Evolutionary conservation across 371 early-diverging fungal genomes (phyloP).

Genomic region (Mortierella sp.): DNA sequence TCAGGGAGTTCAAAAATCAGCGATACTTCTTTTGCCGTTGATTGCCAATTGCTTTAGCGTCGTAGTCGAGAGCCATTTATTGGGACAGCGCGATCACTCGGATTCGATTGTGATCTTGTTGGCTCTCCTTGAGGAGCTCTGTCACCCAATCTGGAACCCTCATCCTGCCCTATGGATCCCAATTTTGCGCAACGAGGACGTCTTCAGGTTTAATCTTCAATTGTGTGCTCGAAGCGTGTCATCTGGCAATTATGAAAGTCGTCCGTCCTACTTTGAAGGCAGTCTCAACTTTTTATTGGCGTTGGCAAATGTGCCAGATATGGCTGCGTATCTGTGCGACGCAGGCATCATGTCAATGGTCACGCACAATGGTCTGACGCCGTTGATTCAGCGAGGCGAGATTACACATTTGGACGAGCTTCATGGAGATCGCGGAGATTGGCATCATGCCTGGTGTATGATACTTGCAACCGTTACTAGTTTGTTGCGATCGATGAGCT

Average conservation of each 20-base stretch:
- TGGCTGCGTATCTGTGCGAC: conserved; percentile 45
- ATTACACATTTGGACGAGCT: conserved; percentile 27
- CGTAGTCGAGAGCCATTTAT: conserved; percentile 27
- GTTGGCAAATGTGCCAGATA: conserved; percentile 42
- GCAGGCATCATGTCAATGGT: conserved; percentile 55
- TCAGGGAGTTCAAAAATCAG: conserved; percentile 32
- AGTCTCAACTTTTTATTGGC: conserved; percentile 47
- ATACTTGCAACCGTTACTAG: conserved; percentile 46
- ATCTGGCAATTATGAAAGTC: conserved; percentile 29
- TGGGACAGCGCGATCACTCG: conserved; percentile 39
- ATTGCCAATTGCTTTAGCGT: conserved; percentile 31
- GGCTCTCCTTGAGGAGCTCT: conserved; percentile 45
- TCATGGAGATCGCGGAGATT: conserved; percentile 54
- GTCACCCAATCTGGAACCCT: conserved; percentile 53
- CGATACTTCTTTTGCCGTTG: conserved; percentile 31
- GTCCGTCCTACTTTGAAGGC: conserved; percentile 52
- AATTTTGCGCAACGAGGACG: conserved; percentile 30
- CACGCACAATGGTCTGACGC: conserved; percentile 47
- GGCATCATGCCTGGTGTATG: conserved; percentile 58
- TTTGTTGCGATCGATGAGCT: conserved; percentile 39
- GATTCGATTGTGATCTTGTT: conserved; percentile 39
- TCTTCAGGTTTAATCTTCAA: conserved; percentile 40
- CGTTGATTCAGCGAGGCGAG: conserved; percentile 41
- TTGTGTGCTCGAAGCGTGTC: conserved; percentile 37
- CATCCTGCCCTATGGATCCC: conserved; percentile 54